phyloP scores from a whole-genome alignment of 768 basidiomycete genomes.

The Tremella fuciformis region DNA sequence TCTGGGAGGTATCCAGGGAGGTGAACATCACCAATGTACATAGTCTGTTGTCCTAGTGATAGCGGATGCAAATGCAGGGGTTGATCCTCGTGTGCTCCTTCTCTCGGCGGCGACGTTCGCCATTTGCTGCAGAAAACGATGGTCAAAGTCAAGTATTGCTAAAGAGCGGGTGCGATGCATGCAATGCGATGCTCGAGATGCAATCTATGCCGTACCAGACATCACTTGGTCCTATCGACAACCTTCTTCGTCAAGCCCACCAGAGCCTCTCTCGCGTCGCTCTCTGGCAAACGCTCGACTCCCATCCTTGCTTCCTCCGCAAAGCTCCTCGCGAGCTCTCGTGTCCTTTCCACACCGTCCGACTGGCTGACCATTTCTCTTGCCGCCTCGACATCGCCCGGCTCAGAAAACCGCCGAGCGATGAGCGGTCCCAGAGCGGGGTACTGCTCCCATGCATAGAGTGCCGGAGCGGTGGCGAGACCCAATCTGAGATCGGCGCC shows the following conservation, averaged over 20 bases:
- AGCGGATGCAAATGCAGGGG: no score
- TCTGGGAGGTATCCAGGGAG: no score
- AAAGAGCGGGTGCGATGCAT: no score
- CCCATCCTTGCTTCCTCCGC: slow-evolving; percentile 72
- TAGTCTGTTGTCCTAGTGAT: no score
- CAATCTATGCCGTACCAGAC: no score
- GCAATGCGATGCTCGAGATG: no score
- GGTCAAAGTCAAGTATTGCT: no score
- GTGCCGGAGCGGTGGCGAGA: slow-evolving; percentile 76
- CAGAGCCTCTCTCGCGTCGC: slow-evolving; percentile 73
- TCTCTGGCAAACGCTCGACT: slow-evolving; percentile 70
- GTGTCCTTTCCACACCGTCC: slow-evolving; percentile 74
- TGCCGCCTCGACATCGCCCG: slow-evolving; percentile 78
- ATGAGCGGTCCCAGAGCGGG: slow-evolving; percentile 70
- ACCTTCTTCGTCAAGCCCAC: slow-evolving; percentile 68
- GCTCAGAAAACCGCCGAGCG: slow-evolving; percentile 67
- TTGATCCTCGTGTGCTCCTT: no score
- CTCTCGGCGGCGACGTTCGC: no score
- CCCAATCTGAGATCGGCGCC: slow-evolving; percentile 80
- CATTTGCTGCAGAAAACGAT: no score
- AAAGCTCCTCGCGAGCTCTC: slow-evolving; percentile 69
- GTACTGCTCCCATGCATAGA: slow-evolving; percentile 84
- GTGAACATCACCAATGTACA: no score
- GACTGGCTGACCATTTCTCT: slow-evolving; percentile 65
- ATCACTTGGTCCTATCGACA: slow-evolving; percentile 50